Evolutionary conservation across 139 green algal species (phyloP).

Genomic region (Tetratostichococcus sp.): DNA sequence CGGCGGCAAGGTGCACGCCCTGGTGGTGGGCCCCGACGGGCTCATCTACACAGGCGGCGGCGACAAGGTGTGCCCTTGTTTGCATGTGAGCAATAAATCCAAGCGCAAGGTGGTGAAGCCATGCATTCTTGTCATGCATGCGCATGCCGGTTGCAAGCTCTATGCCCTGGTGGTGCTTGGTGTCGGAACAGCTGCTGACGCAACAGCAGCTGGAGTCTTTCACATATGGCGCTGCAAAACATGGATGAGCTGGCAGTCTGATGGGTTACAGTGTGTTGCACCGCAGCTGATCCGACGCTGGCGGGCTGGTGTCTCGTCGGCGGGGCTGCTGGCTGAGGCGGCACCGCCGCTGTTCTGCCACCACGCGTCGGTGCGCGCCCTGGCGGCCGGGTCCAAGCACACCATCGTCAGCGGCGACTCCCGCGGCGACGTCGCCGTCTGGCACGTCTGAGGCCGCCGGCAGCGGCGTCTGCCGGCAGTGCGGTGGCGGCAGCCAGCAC

Average conservation of each 20-base stretch:
- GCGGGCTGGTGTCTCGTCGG: conserved; percentile 4
- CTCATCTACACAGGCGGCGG: conserved; percentile 71
- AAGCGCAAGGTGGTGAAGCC: too few species aligned
- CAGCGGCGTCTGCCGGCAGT: neutral
- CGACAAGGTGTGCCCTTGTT: conserved; percentile 41
- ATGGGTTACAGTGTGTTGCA: too few species aligned
- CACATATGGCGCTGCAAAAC: too few species aligned
- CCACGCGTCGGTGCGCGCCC: conserved; percentile 42
- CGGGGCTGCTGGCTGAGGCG: conserved; percentile 9
- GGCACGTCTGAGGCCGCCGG: conserved; percentile 29
- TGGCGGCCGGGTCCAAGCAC: conserved; percentile 40
- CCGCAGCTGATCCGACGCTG: conserved; percentile 28
- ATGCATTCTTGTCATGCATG: too few species aligned
- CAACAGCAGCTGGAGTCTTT: too few species aligned
- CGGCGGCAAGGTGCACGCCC: conserved; percentile 52
- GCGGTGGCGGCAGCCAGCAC: too few species aligned
- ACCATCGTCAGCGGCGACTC: conserved; percentile 59
- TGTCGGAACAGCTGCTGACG: too few species aligned
- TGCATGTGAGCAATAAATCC: too few species aligned
- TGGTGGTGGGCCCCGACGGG: conserved; percentile 36
- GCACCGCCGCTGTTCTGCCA: conserved; percentile 47
- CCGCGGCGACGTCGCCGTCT: conserved; percentile 57
- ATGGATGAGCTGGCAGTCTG: too few species aligned
- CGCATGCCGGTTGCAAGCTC: too few species aligned
- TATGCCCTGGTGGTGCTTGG: too few species aligned